phyloP scores from a whole-genome alignment of 176 grass and related monocot species.

The Thalia dealbata region DNA sequence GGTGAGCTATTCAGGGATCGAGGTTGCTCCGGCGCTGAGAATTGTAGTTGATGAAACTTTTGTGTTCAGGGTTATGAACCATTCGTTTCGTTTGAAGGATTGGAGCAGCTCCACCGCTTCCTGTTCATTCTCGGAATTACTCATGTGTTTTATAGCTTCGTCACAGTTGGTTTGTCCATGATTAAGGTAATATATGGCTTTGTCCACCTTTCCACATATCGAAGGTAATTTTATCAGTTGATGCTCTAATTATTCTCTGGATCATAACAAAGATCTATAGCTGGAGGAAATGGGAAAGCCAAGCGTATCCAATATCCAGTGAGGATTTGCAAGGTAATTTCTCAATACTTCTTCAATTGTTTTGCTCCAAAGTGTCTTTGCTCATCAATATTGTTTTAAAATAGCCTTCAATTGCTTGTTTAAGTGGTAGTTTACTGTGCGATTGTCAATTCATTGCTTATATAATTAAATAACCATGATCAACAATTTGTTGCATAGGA shows the following conservation, averaged over 20 bases:
- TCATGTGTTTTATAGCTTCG: constrained; percentile 80
- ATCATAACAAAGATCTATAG: constrained; percentile 66
- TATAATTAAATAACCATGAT: too few relatives aligned
- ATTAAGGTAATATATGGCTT: constrained; percentile 48
- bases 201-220: background rate
- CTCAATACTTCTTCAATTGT: background rate
- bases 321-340: constrained; percentile 76
- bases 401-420: background rate
- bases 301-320: constrained; percentile 39
- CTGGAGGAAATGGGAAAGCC: constrained; percentile 88
- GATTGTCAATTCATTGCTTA: too few relatives aligned
- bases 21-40: background rate
- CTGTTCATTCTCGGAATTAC: constrained; percentile 93
- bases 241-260: background rate
- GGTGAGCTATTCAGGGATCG: constrained; percentile 17
- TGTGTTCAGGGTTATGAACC: constrained; percentile 72
- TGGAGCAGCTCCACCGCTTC: constrained; percentile 80
- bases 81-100: constrained; percentile 85
- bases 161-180: constrained; percentile 86
- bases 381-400: background rate
- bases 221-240: background rate
- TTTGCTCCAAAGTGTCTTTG: background rate
- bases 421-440: background rate
- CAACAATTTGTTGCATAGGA: too few relatives aligned
- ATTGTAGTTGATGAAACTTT: constrained; percentile 7